phyloP scores from a whole-genome alignment of 2,329 filamentous ascomycete genomes.

The Fusarium sp. region DNA sequence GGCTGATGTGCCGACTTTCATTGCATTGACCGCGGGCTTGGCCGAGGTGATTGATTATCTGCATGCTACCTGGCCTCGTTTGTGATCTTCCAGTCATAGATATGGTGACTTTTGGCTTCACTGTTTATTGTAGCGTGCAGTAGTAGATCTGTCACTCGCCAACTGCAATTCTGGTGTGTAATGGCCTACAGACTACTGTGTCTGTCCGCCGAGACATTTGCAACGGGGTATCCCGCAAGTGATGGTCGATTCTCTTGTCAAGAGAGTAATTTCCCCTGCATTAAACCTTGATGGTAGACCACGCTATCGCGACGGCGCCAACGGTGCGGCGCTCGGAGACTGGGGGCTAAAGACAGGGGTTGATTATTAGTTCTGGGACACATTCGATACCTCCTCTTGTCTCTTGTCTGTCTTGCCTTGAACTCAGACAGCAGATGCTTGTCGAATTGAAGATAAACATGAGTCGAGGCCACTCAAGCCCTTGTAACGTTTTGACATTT shows the following conservation, averaged over 20 bases:
- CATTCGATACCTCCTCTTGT: background rate
- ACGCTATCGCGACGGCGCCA: constrained; percentile 43
- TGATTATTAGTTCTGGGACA: constrained; percentile 20
- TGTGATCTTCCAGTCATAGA: background rate
- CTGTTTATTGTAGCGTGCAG: background rate
- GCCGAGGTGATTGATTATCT: background rate
- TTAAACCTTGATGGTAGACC: constrained; percentile 44
- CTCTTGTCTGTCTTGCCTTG: constrained; percentile 2
- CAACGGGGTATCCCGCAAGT: constrained; percentile 13
- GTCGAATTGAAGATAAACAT: background rate
- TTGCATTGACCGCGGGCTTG: constrained; percentile 1
- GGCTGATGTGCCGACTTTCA: constrained; percentile 33
- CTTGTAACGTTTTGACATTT: constrained; percentile 3
- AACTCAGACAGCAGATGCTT: background rate
- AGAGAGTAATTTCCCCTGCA: constrained; percentile 45
- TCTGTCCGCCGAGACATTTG: constrained; percentile 4
- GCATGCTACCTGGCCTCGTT: constrained; percentile 1
- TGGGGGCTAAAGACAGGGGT: constrained; percentile 18
- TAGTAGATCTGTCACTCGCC: background rate
- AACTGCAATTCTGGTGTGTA: background rate
- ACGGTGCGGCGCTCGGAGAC: constrained; percentile 45
- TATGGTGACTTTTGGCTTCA: constrained; percentile 1
- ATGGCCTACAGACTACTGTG: background rate
- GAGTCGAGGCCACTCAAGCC: constrained; percentile 9
- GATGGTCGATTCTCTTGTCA: constrained; percentile 4